A percentile compares a stretch with the other conserved stretches of the same genome.
These are phyloP conservation scores for Astragalus membranaceus DNA, from an alignment of 306 rosid species.

Conservation along the genomic window DNA sequence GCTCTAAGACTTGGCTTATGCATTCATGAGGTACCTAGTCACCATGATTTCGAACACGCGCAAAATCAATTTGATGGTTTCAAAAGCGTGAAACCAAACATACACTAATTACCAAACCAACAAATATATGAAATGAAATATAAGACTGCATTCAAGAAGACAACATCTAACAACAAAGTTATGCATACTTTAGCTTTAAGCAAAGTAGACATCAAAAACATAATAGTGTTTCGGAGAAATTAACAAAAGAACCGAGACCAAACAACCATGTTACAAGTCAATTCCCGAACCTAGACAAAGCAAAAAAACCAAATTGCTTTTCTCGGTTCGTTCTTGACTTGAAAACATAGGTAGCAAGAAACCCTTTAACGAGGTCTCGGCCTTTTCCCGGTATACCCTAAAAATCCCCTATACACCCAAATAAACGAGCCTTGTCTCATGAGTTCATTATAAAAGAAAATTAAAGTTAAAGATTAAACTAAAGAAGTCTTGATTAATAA, in stretches of 20 bases:
- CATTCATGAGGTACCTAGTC: too few species aligned
- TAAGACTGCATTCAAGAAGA: not conserved
- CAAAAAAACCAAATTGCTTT: not conserved
- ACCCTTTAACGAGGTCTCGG: conserved; percentile 4
- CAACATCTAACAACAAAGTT: not conserved
- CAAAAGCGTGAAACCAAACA: not conserved
- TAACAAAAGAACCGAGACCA: not conserved
- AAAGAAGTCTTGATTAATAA: not conserved
- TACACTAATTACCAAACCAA: too few species aligned
- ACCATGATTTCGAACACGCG: too few species aligned
- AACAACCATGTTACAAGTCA: conserved; percentile 53
- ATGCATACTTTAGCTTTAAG: not conserved
- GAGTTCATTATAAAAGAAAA: not conserved
- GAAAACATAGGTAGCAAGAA: conserved; percentile 16
- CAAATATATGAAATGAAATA: too few species aligned
- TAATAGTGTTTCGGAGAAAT: not conserved
- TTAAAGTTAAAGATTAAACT: not conserved
- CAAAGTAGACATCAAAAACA: not conserved
- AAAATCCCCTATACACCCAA: conserved; percentile 15
- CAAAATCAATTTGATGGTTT: too few species aligned
- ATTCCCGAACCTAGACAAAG: conserved; percentile 74
- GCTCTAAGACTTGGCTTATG: too few species aligned
- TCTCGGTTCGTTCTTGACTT: conserved; percentile 94
- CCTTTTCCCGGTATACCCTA: not conserved
- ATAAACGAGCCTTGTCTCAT: not conserved